Conservation (phyloP, 1,284 basidiomycete species). For the Gastroboletus turbinatus region DNA sequence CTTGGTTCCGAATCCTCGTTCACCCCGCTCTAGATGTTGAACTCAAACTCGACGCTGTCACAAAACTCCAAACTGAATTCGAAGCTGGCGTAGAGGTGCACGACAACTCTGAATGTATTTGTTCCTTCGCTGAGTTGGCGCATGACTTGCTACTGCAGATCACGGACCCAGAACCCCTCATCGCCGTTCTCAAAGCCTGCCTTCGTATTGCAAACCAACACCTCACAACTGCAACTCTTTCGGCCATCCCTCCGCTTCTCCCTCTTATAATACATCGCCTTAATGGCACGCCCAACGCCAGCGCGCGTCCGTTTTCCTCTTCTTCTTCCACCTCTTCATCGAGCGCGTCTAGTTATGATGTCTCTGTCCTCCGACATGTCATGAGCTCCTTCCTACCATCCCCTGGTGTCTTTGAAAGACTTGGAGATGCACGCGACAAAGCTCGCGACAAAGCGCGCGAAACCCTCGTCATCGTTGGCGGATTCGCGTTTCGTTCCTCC, state of each 20-base stretch:
- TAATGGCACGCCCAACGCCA: slow-evolving; percentile 34
- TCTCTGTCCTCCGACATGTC: slow-evolving; percentile 59
- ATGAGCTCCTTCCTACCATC: slow-evolving; percentile 67
- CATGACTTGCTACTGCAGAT: slow-evolving; percentile 45
- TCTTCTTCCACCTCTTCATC: slow-evolving; percentile 54
- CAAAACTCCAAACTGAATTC: slow-evolving; percentile 72
- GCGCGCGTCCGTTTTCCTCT: slow-evolving; percentile 37
- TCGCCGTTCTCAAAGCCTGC: slow-evolving; percentile 68
- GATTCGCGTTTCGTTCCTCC: slow-evolving; percentile 64
- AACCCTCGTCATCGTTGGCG: slow-evolving; percentile 68
- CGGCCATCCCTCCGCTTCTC: slow-evolving; percentile 61
- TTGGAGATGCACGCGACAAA: slow-evolving; percentile 77
- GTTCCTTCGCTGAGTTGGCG: slow-evolving; percentile 10
- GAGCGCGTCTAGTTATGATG: slow-evolving; percentile 45
- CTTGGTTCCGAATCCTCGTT: slow-evolving; percentile 2
- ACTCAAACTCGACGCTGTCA: slow-evolving; percentile 73
- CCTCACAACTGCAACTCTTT: slow-evolving; percentile 70
- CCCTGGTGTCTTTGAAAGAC: slow-evolving; percentile 77
- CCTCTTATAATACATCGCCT: slow-evolving; percentile 54
- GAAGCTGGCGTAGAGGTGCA: slow-evolving; percentile 66
- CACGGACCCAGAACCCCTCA: slow-evolving; percentile 64
- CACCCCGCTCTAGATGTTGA: slow-evolving; percentile 59
- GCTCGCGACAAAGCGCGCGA: slow-evolving; percentile 76
- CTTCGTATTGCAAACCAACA: slow-evolving; percentile 81
- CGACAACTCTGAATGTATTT: slow-evolving; percentile 10